Evolutionary conservation across 129 eudicot species (phyloP).

Genomic region (Scalesia atractyloides): DNA sequence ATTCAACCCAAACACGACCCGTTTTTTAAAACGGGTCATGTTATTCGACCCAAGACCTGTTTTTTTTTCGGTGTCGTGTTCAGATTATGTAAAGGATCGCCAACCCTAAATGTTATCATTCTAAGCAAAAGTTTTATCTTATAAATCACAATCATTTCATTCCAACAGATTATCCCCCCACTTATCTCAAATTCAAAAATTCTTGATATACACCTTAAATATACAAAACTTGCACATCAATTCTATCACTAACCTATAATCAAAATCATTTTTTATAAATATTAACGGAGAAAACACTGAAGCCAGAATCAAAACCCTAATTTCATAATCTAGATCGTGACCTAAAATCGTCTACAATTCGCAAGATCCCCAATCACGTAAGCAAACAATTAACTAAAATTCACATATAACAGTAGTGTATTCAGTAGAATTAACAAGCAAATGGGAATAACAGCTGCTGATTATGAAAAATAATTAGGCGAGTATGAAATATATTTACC

Average conservation of each 20-base stretch:
- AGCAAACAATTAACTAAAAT: slow-evolving; percentile 3
- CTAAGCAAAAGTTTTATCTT: not conserved
- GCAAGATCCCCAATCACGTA: slow-evolving; percentile 19
- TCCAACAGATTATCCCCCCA: not conserved
- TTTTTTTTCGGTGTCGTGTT: too few relatives aligned
- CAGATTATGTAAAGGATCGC: too few relatives aligned
- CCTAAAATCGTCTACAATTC: slow-evolving; percentile 5
- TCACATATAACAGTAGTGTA: not conserved
- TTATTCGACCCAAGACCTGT: too few relatives aligned
- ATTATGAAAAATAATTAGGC: not conserved
- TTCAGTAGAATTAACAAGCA: not conserved
- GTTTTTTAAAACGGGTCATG: too few relatives aligned
- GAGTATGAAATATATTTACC: slow-evolving; percentile 16
- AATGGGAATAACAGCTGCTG: not conserved
- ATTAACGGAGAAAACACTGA: not conserved
- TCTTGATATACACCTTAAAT: too few relatives aligned
- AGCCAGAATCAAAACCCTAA: slow-evolving; percentile 8
- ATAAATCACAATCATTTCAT: not conserved
- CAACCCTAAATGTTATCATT: not conserved
- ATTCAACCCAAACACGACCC: too few relatives aligned
- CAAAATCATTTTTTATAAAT: not conserved
- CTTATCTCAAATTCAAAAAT: not conserved
- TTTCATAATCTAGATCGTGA: slow-evolving; percentile 13
- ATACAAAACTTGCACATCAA: not conserved
- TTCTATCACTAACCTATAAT: not conserved